phyloP scores from a whole-genome alignment of 345 rosid genomes.

The Balakata baccata region DNA sequence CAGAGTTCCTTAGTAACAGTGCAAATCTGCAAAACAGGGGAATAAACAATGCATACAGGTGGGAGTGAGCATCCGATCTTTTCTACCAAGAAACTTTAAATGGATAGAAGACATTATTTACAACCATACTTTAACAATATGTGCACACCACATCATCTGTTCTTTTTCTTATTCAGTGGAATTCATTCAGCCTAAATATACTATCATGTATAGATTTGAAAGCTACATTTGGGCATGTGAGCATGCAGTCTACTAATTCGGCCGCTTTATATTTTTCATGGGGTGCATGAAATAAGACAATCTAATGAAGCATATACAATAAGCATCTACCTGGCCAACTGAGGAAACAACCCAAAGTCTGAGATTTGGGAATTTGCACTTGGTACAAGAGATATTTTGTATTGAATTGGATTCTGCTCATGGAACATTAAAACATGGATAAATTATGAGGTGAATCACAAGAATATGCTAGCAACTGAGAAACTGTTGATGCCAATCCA shows the following conservation, averaged over 20 bases:
- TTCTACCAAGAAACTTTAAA: constrained; percentile 5
- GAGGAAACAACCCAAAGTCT: constrained; percentile 7
- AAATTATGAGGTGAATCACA: constrained; percentile 2
- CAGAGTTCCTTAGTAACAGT: constrained; percentile 18
- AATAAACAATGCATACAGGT: constrained; percentile 17
- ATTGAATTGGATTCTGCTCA: constrained; percentile 15
- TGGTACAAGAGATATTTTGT: background rate
- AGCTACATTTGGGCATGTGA: constrained; percentile 3
- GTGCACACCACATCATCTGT: constrained; percentile 3
- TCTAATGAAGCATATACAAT: background rate
- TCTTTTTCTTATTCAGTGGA: background rate
- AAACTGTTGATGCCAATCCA: background rate
- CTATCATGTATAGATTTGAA: constrained; percentile 2
- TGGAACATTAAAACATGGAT: background rate
- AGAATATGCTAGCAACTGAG: constrained; percentile 1
- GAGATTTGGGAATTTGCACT: background rate
- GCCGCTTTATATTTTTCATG: background rate
- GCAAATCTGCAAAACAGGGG: constrained; percentile 34
- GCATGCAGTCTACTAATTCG: background rate
- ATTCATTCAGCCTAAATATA: constrained; percentile 3
- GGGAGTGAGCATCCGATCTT: constrained; percentile 20
- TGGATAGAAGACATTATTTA: constrained; percentile 20
- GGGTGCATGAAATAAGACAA: background rate
- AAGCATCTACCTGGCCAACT: constrained; percentile 21
- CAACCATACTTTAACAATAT: constrained; percentile 11